A percentile compares a stretch with the other conserved stretches of the same genome.
These are phyloP conservation scores for Dioscorea zingiberensis DNA, from an alignment of 106 monocot species.

Conservation along the genomic window DNA sequence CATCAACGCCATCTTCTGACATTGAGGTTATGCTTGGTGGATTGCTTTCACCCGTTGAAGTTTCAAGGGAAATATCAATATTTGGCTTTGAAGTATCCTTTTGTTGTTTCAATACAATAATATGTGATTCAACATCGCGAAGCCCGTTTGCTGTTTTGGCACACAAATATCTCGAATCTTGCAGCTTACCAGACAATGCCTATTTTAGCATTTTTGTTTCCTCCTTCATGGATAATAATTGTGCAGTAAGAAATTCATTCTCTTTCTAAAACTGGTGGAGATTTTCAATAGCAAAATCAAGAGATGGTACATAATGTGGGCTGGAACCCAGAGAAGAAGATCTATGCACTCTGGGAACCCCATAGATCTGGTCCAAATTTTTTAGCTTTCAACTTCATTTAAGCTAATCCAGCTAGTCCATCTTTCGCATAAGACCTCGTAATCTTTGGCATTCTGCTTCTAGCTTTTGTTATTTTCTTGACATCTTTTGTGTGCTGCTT, in stretches of 20 bases:
- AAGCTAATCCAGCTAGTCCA: constrained; percentile 92
- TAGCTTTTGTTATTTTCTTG: constrained; percentile 78
- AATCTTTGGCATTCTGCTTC: constrained; percentile 94
- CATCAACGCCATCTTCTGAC: constrained; percentile 87
- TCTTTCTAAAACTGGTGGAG: constrained; percentile 71
- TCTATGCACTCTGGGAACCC: constrained; percentile 31
- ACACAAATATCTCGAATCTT: constrained; percentile 66
- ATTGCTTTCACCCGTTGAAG: constrained; percentile 49
- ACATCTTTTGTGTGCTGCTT: constrained; percentile 76
- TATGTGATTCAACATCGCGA: constrained; percentile 54
- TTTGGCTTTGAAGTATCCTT: constrained; percentile 32
- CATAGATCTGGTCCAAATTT: constrained; percentile 51
- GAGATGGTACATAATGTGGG: constrained; percentile 16
- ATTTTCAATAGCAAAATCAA: constrained; percentile 55
- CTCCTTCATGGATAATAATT: constrained; percentile 71
- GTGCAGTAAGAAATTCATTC: constrained; percentile 80
- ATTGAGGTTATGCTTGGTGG: constrained; percentile 71
- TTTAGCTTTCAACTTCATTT: constrained; percentile 95
- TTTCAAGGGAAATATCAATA: constrained; percentile 37
- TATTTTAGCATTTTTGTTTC: constrained; percentile 95
- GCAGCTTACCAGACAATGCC: constrained; percentile 81
- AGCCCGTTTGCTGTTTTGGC: constrained; percentile 68
- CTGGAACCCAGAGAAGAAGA: constrained; percentile 32
- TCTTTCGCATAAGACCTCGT: constrained; percentile 84
- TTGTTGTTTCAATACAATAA: constrained; percentile 34